Conservation (phyloP, 306 rosid species). For the Oxytropis ochrocephala region DNA sequence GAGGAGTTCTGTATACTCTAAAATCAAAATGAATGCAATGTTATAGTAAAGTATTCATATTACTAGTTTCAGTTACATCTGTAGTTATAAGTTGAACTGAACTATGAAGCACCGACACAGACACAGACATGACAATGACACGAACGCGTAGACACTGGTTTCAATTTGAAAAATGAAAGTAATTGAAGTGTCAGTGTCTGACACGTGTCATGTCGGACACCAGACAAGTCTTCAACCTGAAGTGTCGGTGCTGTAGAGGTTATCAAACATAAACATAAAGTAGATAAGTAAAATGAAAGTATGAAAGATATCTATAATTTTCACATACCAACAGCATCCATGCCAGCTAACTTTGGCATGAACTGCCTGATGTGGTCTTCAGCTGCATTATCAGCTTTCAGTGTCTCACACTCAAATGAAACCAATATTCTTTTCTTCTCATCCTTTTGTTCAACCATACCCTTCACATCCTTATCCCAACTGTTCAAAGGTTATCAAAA, state of each 20-base stretch:
- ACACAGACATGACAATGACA: too few species aligned
- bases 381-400: slow-evolving; percentile 83
- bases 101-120: too few species aligned
- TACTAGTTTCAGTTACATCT: too few species aligned
- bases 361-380: slow-evolving; percentile 84
- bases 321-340: slow-evolving; percentile 85
- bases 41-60: too few species aligned
- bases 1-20: not conserved
- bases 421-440: slow-evolving; percentile 50
- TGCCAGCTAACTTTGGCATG: slow-evolving; percentile 83
- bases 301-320: slow-evolving; percentile 2
- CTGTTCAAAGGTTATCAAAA: slow-evolving; percentile 36
- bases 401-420: slow-evolving; percentile 66
- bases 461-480: slow-evolving; percentile 75
- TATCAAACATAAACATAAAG: not conserved
- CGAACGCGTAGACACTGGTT: too few species aligned
- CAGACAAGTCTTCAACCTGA: too few species aligned
- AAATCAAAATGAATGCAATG: not conserved
- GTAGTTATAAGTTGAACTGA: too few species aligned
- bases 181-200: too few species aligned
- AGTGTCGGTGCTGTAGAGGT: too few species aligned
- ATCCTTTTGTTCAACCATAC: slow-evolving; percentile 62
- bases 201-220: too few species aligned
- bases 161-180: too few species aligned
- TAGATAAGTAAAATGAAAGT: not conserved